A percentile compares a stretch with the other conserved stretches of the same genome.
phyloP scores from a whole-genome alignment of 805 yeast species.

The Wickerhamomyces tratensis region DNA sequence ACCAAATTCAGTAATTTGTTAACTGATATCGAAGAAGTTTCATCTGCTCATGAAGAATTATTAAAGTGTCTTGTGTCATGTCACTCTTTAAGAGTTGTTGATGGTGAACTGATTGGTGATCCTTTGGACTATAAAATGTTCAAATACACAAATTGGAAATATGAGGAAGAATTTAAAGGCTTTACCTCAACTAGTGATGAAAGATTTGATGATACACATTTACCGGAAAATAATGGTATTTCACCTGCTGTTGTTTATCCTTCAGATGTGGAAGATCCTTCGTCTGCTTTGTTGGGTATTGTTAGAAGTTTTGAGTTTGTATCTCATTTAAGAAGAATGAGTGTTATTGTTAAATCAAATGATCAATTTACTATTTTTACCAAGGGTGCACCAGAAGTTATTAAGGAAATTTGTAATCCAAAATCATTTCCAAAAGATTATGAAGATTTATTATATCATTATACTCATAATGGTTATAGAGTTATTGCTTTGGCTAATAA shows the following conservation, averaged over 20 bases:
- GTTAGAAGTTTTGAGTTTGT: constrained; percentile 69
- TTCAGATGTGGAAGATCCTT: constrained; percentile 24
- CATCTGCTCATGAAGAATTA: constrained; percentile 15
- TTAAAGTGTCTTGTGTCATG: constrained; percentile 47
- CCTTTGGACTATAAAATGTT: constrained; percentile 93
- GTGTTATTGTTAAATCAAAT: constrained; percentile 56
- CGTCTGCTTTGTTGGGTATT: constrained; percentile 32
- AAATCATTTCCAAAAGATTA: constrained; percentile 67
- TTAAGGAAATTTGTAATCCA: constrained; percentile 65
- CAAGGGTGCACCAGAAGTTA: constrained; percentile 97
- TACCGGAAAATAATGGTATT: constrained; percentile 33
- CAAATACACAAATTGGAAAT: constrained; percentile 73
- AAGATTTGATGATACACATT: constrained; percentile 25
- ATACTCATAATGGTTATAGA: constrained; percentile 90
- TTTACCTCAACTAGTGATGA: constrained; percentile 27
- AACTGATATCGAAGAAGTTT: constrained; percentile 13
- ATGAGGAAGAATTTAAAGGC: constrained; percentile 53
- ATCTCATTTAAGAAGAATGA: constrained; percentile 82
- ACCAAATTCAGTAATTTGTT: constrained; percentile 20
- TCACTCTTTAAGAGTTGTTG: constrained; percentile 77
- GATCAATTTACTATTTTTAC: constrained; percentile 46
- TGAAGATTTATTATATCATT: constrained; percentile 63
- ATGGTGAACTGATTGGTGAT: constrained; percentile 80
- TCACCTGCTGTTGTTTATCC: constrained; percentile 45
- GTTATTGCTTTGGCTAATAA: constrained; percentile 91